phyloP scores from a whole-genome alignment of 805 yeast species.

The Cyberlindnera mycetangii region DNA sequence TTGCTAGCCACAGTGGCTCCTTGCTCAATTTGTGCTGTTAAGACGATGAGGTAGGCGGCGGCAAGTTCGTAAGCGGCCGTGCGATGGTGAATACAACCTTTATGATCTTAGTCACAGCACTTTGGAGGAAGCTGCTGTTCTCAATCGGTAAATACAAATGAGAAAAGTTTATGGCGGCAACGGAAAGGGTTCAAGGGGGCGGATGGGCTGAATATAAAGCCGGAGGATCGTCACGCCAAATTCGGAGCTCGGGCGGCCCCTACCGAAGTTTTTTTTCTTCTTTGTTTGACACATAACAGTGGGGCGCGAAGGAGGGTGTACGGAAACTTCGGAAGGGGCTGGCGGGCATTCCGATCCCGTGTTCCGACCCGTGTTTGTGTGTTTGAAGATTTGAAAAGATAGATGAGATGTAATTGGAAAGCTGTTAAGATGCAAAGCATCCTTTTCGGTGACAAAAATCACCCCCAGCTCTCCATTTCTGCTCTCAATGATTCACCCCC shows the following conservation, averaged over 20 bases:
- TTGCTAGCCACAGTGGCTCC: background rate
- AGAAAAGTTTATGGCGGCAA: background rate
- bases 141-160: background rate
- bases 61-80: background rate
- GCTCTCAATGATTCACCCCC: too few species aligned
- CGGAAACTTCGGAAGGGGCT: conserved; percentile 2
- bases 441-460: too few species aligned
- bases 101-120: background rate
- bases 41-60: background rate
- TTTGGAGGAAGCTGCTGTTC: background rate
- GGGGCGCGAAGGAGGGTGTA: conserved; percentile 6
- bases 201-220: conserved; percentile 1
- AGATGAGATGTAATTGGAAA: too few species aligned
- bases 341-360: background rate
- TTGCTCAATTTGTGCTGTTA: background rate
- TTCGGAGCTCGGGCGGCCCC: conserved; percentile 14
- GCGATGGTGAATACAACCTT: background rate
- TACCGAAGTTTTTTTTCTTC: conserved; percentile 3
- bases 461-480: too few species aligned
- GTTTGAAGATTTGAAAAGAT: background rate
- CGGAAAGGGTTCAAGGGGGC: background rate
- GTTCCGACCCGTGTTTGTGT: background rate
- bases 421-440: too few species aligned
- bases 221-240: background rate
- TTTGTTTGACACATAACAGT: conserved; percentile 11